Evolutionary conservation across 352 stramenopile genomes (phyloP).

Genomic region (Peronospora tabacina): DNA sequence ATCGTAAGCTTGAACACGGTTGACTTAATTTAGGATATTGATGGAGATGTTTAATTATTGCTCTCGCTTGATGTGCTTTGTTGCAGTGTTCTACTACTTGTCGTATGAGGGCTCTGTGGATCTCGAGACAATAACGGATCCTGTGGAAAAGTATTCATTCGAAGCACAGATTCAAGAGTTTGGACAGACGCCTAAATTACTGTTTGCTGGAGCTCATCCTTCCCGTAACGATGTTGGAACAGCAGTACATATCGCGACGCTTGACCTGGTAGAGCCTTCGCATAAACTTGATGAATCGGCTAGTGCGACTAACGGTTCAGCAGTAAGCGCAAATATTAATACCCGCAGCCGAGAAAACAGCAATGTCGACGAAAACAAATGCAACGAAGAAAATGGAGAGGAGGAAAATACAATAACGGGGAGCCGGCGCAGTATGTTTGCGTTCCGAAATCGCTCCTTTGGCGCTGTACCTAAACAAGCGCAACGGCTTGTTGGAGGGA

Average conservation of each 20-base stretch:
- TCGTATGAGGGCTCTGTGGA: conserved; percentile 85
- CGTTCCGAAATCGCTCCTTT: conserved; percentile 53
- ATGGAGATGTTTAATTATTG: conserved; percentile 1
- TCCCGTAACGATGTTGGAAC: conserved; percentile 52
- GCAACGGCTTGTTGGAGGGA: conserved; percentile 59
- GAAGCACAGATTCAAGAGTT: conserved; percentile 91
- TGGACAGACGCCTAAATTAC: conserved; percentile 79
- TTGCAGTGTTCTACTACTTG: conserved; percentile 83
- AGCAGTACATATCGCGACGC: conserved; percentile 41
- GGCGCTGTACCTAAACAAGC: conserved; percentile 63
- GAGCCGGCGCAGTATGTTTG: conserved; percentile 57
- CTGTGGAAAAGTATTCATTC: conserved; percentile 90
- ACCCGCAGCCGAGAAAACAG: conserved; percentile 16
- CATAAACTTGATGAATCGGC: conserved; percentile 22
- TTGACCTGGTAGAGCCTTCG: conserved; percentile 38
- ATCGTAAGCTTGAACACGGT: conserved; percentile 39
- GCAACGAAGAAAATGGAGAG: conserved; percentile 27
- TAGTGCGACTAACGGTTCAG: conserved; percentile 14
- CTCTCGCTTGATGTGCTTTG: not conserved
- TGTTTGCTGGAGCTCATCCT: conserved; percentile 69
- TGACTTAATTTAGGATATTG: not conserved
- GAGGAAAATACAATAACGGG: conserved; percentile 15
- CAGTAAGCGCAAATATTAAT: conserved; percentile 14
- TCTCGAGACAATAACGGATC: conserved; percentile 81
- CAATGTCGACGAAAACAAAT: conserved; percentile 8